These are phyloP conservation scores for Rasamsonia emersonii DNA, from an alignment of 2,329 filamentous ascomycete genomes.

Conservation along the genomic window DNA sequence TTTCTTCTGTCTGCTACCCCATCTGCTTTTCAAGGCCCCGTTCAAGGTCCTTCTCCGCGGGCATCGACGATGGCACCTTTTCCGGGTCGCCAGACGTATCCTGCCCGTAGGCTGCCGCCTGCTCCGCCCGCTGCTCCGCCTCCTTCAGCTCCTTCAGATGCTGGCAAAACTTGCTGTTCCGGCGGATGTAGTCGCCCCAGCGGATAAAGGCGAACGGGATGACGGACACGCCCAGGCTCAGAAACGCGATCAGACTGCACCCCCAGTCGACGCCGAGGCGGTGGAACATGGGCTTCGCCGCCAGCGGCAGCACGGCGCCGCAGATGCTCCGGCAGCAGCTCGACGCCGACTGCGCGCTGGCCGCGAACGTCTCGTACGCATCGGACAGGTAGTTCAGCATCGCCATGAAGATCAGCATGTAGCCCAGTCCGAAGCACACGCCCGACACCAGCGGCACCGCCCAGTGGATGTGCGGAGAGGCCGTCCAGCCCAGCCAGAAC, in stretches of 20 bases:
- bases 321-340: slow-evolving; percentile 45
- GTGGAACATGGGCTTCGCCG: slow-evolving; percentile 35
- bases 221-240: slow-evolving; percentile 27
- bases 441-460: slow-evolving; percentile 51
- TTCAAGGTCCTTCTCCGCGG: too few species aligned
- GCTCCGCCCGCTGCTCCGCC: slow-evolving; percentile 16
- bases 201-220: slow-evolving; percentile 38
- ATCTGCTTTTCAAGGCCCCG: too few species aligned
- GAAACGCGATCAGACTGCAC: slow-evolving; percentile 33
- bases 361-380: slow-evolving; percentile 59
- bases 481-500: slow-evolving; percentile 39
- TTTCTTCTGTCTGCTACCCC: too few species aligned
- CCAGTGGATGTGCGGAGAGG: slow-evolving; percentile 26
- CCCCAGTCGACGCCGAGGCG: slow-evolving; percentile 35
- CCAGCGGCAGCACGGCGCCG: slow-evolving; percentile 51
- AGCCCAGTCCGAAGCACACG: slow-evolving; percentile 55
- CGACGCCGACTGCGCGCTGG: slow-evolving; percentile 47
- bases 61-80: too few species aligned
- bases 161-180: slow-evolving; percentile 35
- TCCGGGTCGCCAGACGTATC: too few species aligned
- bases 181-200: slow-evolving; percentile 30
- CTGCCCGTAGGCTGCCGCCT: not conserved
- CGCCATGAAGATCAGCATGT: slow-evolving; percentile 55
- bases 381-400: slow-evolving; percentile 58
- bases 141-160: slow-evolving; percentile 28